Evolutionary conservation across 805 yeast species (phyloP), one percentile per base, ranked within the genome.

Genomic region (Zygosaccharomyces bailii): DNA sequence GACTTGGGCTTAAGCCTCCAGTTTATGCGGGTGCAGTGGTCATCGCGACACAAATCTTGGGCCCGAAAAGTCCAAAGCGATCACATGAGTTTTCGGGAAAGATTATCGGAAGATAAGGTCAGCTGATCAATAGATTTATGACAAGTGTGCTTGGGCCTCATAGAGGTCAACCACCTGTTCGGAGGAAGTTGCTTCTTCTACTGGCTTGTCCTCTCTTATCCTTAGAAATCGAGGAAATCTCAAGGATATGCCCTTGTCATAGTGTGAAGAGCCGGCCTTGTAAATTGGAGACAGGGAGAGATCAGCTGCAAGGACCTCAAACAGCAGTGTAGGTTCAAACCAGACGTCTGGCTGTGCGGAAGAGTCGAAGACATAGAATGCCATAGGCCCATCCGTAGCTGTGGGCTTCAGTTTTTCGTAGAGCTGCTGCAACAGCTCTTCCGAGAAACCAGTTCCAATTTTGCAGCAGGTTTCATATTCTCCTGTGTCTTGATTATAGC

Each of bases 361-460:
- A 0, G 85, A 66, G 58, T 85, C 93, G 60, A 77, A 87, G 1
- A 82, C 73, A 50, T 77, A 79, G 44, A 81, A 84, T 0, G 84
- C 72, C 53, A 80, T 84, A 2, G 96, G 84, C n/a, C 62, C 68
- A 0, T 68, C 58, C 10, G 79, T 75, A 42, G 80, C 93, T 0
- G 88, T 79, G 2, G 86, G 82, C 33, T 82, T 78, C 46, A 93
- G 72, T 39, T 71, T 71, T 19, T 74, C 76, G 55, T 82, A 72
- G 24, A 93, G 63, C 20, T 66, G 67, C 27, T 78, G 79, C 45
- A 93, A 72, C 57, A 81, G 76, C 52, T 84, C 97, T 53, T 93
- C 99, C 32, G 89, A 79, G 60, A 93, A 93, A 0, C 99, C 99
- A 0, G 99, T 93, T 38, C 99, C 99, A 44, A 95, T 90, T 63